Conservation (phyloP, 1,284 basidiomycete genomes). For the Xerocomus amazonicus region DNA sequence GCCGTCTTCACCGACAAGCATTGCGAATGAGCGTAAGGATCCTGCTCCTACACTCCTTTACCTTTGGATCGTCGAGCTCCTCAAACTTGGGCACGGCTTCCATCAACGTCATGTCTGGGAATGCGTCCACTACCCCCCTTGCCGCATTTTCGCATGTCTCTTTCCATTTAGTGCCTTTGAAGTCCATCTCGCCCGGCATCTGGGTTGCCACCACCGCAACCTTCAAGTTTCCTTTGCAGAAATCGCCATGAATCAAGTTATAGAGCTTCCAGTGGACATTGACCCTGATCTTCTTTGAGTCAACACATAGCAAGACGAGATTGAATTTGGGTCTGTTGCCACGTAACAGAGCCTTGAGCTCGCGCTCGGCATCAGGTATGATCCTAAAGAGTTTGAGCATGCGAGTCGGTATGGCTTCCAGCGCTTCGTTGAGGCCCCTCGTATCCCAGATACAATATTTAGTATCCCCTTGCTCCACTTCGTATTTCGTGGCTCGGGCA, state of each 20-base stretch:
- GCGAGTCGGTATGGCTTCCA: slow-evolving; percentile 3
- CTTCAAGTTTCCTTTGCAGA: slow-evolving; percentile 10
- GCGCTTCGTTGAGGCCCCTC: slow-evolving; percentile 25
- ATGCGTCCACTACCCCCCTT: slow-evolving; percentile 1
- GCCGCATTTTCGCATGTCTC: slow-evolving; percentile 13
- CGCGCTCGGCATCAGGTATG: slow-evolving; percentile 15
- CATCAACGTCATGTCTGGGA: slow-evolving; percentile 14
- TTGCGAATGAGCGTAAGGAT: slow-evolving; percentile 21
- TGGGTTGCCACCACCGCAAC: slow-evolving; percentile 34
- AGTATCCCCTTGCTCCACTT: slow-evolving; percentile 5
- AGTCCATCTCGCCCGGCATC: slow-evolving; percentile 15
- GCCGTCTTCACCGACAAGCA: slow-evolving; percentile 1
- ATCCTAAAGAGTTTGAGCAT: slow-evolving; percentile 4
- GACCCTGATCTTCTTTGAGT: slow-evolving; percentile 17
- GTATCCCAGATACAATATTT: slow-evolving; percentile 26
- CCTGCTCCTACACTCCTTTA: slow-evolving; percentile 21
- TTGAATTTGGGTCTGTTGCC: slow-evolving; percentile 9
- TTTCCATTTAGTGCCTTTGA: slow-evolving; percentile 16
- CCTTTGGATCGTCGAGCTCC: slow-evolving; percentile 10
- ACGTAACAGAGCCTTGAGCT: slow-evolving; percentile 19
- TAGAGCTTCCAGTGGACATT: slow-evolving; percentile 22
- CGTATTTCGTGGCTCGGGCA: slow-evolving; percentile 7
- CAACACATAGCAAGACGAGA: slow-evolving; percentile 25
- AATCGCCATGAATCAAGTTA: slow-evolving; percentile 16
- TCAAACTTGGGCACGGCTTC: slow-evolving; percentile 20